Conservation (phyloP, 768 basidiomycete genomes). For the Pholiota molesta region DNA sequence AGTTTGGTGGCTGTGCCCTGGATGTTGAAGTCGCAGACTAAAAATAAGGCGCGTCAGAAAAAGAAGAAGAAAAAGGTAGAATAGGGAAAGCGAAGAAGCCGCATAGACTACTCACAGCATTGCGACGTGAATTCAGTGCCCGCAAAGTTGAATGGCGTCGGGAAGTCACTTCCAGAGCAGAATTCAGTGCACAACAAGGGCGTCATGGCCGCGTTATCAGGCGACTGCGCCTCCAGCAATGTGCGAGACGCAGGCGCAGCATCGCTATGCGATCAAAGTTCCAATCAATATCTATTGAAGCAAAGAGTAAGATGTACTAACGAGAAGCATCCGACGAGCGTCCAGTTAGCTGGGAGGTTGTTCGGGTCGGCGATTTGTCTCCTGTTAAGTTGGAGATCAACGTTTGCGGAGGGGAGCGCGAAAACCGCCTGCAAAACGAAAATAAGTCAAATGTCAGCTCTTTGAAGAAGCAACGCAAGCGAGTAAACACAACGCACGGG, state of each 20-base stretch:
- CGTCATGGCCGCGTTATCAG: conserved; percentile 21
- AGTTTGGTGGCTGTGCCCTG: conserved; percentile 22
- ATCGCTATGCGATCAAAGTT: conserved; percentile 14
- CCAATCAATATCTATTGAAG: background rate
- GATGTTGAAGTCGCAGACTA: conserved; percentile 25
- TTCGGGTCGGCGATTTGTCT: conserved; percentile 6
- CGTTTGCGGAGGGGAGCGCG: background rate
- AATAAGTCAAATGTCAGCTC: background rate
- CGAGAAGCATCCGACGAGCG: conserved; percentile 16
- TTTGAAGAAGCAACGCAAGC: background rate
- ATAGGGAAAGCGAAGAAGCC: background rate
- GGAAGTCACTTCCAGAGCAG: conserved; percentile 19
- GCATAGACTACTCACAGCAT: conserved; percentile 21
- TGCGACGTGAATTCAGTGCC: conserved; percentile 24
- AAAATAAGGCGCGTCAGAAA: background rate
- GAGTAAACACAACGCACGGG: background rate
- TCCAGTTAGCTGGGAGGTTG: conserved; percentile 14
- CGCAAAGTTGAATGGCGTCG: conserved; percentile 20
- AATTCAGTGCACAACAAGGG: conserved; percentile 24
- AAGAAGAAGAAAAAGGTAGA: no score
- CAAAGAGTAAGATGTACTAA: conserved; percentile 4
- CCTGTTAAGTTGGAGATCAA: background rate
- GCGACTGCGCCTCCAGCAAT: conserved; percentile 15
- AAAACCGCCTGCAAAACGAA: background rate
- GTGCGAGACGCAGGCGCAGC: conserved; percentile 16